These are phyloP conservation scores for Apiotrichum siamense DNA, from an alignment of 1,284 basidiomycete species.

Conservation along the genomic window DNA sequence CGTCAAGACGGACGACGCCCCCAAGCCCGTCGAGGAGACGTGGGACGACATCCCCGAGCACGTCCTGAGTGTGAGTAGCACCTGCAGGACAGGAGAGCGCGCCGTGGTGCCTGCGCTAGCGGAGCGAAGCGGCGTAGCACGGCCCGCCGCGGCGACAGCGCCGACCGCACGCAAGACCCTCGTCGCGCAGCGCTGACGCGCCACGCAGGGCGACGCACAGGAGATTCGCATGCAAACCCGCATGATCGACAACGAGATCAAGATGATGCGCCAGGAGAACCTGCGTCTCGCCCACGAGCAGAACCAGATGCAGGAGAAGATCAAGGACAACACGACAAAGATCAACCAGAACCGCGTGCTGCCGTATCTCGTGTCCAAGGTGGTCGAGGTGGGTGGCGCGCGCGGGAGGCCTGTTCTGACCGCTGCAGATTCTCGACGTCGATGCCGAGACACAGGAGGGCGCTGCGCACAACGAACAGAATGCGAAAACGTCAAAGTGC, in stretches of 20 bases:
- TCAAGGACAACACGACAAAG: conserved; percentile 96
- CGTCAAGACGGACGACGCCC: conserved; percentile 18
- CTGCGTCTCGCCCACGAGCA: conserved; percentile 89
- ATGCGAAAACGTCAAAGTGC: conserved; percentile 91
- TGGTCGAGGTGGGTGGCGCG: conserved; percentile 68
- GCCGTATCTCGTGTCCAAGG: conserved; percentile 95
- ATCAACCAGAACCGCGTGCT: conserved; percentile 99
- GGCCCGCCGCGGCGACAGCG: neutral
- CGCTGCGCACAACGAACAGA: conserved; percentile 86
- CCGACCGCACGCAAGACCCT: neutral
- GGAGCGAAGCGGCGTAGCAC: neutral
- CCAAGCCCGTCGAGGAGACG: conserved; percentile 34
- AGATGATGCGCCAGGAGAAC: conserved; percentile 93
- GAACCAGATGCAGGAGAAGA: conserved; percentile 94
- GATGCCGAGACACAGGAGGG: conserved; percentile 92
- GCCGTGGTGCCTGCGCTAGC: neutral
- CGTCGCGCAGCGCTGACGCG: conserved; percentile 11
- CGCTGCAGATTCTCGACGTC: conserved; percentile 79
- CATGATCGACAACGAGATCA: conserved; percentile 90
- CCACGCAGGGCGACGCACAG: conserved; percentile 13
- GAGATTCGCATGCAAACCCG: conserved; percentile 71
- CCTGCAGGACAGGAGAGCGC: no score
- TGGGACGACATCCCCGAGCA: conserved; percentile 44
- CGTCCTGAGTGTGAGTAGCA: conserved; percentile 33
- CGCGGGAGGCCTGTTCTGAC: neutral